A percentile compares a stretch with the other conserved stretches of the same genome.
Conservation (phyloP, 176 grass and related monocot species). For the Oryza rufipogon region DNA sequence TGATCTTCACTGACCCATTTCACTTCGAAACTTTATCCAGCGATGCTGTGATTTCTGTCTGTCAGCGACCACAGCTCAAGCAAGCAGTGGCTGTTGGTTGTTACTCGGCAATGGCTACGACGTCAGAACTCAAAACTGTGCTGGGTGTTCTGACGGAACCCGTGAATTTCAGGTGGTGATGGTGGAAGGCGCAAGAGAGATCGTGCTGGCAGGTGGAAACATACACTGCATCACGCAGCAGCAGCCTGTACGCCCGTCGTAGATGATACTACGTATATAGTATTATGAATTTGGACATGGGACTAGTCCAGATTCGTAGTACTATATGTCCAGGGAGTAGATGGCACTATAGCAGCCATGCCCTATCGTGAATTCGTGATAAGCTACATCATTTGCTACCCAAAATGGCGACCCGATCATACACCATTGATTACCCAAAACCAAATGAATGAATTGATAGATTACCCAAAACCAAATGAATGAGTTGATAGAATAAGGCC, state of each 20-base stretch:
- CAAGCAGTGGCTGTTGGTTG: not conserved
- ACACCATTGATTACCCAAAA: not conserved
- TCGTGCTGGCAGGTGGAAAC: slow-evolving; percentile 88
- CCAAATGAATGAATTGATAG: not conserved
- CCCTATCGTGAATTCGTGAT: too few relatives aligned
- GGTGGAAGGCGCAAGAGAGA: slow-evolving; percentile 81
- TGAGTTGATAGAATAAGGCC: not conserved
- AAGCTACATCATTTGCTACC: not conserved
- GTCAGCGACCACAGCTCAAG: not conserved
- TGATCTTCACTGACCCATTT: slow-evolving; percentile 7
- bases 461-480: not conserved
- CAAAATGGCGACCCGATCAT: not conserved
- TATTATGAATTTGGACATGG: too few relatives aligned
- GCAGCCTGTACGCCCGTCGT: slow-evolving; percentile 54
- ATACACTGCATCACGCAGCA: slow-evolving; percentile 97
- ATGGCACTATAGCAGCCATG: not conserved
- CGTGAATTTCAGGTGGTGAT: slow-evolving; percentile 65
- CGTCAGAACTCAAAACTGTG: too few relatives aligned
- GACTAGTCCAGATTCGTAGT: too few relatives aligned
- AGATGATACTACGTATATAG: not conserved
- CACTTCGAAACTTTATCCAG: not conserved
- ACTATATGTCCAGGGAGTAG: too few relatives aligned
- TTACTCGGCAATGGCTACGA: not conserved
- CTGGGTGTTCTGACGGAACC: not conserved
- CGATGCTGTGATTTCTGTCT: not conserved